A percentile compares a stretch with the other conserved stretches of the same genome.
phyloP scores from a whole-genome alignment of 192 early-diverging fungal genomes.

The Neocallimastix lanati region DNA sequence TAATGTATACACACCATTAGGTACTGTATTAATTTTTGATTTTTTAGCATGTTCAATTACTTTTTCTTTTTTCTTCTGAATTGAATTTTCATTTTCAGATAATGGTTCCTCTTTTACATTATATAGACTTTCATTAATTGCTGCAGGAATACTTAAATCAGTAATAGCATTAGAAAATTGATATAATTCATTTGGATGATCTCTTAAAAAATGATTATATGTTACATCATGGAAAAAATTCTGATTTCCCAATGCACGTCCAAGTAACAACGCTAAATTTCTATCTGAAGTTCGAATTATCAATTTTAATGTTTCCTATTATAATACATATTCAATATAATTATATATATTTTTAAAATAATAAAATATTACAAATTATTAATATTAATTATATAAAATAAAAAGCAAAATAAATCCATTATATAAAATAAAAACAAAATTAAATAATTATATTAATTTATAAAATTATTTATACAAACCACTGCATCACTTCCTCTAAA shows the following conservation, averaged over 20 bases:
- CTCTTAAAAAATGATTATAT: slow-evolving; percentile 71
- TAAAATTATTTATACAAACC: too few species aligned
- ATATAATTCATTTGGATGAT: slow-evolving; percentile 66
- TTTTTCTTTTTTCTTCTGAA: not conserved
- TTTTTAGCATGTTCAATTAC: slow-evolving; percentile 2
- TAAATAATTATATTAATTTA: too few species aligned
- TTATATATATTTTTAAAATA: too few species aligned
- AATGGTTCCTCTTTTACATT: not conserved
- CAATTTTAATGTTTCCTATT: slow-evolving; percentile 53
- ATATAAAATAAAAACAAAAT: too few species aligned
- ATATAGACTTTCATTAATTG: not conserved
- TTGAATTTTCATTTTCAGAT: not conserved
- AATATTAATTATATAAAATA: too few species aligned
- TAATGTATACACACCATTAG: slow-evolving; percentile 76
- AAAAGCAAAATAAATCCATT: too few species aligned
- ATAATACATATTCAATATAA: not conserved
- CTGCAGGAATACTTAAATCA: slow-evolving; percentile 4
- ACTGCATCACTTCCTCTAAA: slow-evolving; percentile 82
- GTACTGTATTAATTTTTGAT: slow-evolving; percentile 9
- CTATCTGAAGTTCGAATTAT: slow-evolving; percentile 72
- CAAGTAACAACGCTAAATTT: slow-evolving; percentile 69
- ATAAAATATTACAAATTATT: too few species aligned
- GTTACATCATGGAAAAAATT: slow-evolving; percentile 82
- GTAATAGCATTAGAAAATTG: slow-evolving; percentile 39
- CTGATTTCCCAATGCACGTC: slow-evolving; percentile 76